These are phyloP conservation scores for Corymbia calophylla DNA, from an alignment of 441 rosid species.

Conservation along the genomic window DNA sequence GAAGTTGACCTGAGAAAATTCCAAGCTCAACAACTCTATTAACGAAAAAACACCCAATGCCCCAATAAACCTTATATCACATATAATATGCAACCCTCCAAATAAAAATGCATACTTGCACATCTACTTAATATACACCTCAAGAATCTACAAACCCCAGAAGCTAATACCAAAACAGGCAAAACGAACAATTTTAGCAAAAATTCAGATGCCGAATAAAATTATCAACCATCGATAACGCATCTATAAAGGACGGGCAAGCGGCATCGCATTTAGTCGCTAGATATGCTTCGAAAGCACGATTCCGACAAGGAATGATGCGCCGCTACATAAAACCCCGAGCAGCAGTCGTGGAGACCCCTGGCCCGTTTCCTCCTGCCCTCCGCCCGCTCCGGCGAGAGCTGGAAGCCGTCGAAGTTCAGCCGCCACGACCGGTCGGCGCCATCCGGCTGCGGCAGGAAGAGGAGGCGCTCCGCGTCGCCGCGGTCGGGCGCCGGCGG, in stretches of 20 bases:
- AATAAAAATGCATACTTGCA: neutral
- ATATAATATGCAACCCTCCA: neutral
- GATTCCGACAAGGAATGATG: neutral
- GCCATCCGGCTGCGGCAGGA: slow-evolving; percentile 30
- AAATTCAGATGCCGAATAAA: neutral
- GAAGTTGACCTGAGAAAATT: neutral
- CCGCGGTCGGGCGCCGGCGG: slow-evolving; percentile 2
- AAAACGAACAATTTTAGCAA: neutral
- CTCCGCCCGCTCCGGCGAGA: slow-evolving; percentile 41
- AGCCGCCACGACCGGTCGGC: slow-evolving; percentile 79
- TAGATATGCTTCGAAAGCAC: neutral
- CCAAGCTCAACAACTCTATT: neutral
- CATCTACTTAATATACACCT: neutral
- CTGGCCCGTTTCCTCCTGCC: slow-evolving; percentile 25
- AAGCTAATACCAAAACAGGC: neutral
- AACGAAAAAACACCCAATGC: neutral
- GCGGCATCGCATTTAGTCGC: neutral
- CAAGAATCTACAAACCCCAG: neutral
- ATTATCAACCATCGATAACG: neutral
- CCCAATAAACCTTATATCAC: neutral
- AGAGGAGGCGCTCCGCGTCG: slow-evolving; percentile 59
- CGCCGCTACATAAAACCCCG: slow-evolving; percentile 55
- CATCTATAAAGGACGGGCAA: neutral
- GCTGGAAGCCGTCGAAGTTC: slow-evolving; percentile 70
- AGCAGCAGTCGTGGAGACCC: slow-evolving; percentile 52